Evolutionary conservation across 805 yeast species (phyloP).

Genomic region (Nakazawaea siamensis): DNA sequence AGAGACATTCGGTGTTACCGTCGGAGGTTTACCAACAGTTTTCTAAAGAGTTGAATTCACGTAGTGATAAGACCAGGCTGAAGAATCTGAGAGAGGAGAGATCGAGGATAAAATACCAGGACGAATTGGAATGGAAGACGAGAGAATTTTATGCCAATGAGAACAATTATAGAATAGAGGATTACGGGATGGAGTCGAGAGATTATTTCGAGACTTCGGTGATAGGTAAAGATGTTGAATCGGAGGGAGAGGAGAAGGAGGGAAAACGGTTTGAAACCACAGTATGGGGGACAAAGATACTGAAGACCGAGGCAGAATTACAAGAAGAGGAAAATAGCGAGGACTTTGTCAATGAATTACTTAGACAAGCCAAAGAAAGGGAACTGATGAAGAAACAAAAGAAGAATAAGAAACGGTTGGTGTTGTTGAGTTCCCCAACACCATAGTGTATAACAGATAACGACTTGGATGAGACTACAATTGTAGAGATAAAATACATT

Average conservation of each 20-base stretch:
- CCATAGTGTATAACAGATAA: no score
- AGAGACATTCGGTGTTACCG: slow-evolving; percentile 23
- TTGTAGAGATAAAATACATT: neutral
- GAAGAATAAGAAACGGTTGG: slow-evolving; percentile 41
- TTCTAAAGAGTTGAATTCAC: slow-evolving; percentile 44
- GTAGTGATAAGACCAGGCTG: slow-evolving; percentile 41
- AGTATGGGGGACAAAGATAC: slow-evolving; percentile 71
- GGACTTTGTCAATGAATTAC: slow-evolving; percentile 35
- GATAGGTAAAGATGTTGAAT: slow-evolving; percentile 15
- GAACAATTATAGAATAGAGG: slow-evolving; percentile 30
- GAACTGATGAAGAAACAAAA: slow-evolving; percentile 27
- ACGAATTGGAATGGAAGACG: slow-evolving; percentile 48
- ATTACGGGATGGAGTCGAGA: slow-evolving; percentile 21
- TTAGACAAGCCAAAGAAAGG: slow-evolving; percentile 42
- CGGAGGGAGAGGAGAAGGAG: slow-evolving; percentile 12
- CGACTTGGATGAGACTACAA: no score
- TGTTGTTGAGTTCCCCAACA: slow-evolving; percentile 22
- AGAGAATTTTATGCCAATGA: slow-evolving; percentile 53
- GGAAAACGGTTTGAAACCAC: slow-evolving; percentile 36
- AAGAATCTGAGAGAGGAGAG: slow-evolving; percentile 55
- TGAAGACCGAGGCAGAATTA: slow-evolving; percentile 28
- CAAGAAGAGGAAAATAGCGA: slow-evolving; percentile 28
- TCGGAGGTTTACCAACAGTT: slow-evolving; percentile 36
- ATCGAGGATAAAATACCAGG: slow-evolving; percentile 46
- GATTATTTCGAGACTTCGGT: slow-evolving; percentile 10